These are phyloP conservation scores for Polytolypa hystricis DNA, from an alignment of 2,329 filamentous ascomycete genomes.

Conservation along the genomic window DNA sequence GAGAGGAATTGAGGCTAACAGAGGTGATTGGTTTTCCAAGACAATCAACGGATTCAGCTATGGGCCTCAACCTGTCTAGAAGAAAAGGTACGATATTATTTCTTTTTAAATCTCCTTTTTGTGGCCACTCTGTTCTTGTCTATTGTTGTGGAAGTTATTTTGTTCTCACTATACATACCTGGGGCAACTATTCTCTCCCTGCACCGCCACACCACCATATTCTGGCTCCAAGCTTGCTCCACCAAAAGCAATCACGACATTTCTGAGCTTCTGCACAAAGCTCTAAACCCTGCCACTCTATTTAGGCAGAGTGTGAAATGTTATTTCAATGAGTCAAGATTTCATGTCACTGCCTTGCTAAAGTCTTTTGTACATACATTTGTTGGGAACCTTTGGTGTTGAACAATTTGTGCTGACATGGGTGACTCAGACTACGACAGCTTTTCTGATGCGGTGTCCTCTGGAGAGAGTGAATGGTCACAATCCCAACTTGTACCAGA, in stretches of 20 bases:
- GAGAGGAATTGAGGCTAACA: no score
- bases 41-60: not conserved
- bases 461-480: conserved; percentile 5
- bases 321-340: not conserved
- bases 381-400: no score
- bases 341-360: no score
- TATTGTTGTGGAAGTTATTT: no score
- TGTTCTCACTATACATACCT: no score
- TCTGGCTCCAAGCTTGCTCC: no score
- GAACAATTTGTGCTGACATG: conserved; percentile 3
- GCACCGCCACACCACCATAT: not conserved
- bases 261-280: no score
- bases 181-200: no score
- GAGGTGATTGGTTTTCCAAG: no score
- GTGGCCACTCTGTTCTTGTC: no score
- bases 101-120: not conserved
- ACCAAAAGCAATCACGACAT: no score
- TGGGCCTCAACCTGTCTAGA: not conserved
- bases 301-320: not conserved
- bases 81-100: not conserved
- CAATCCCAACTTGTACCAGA: conserved; percentile 16
- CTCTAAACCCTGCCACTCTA: not conserved
- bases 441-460: conserved; percentile 22
- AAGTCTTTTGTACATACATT: no score
- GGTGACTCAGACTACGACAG: conserved; percentile 21